Base-by-base conservation (phyloP, 345 rosid genomes). In the Jatropha curcas region DNA sequence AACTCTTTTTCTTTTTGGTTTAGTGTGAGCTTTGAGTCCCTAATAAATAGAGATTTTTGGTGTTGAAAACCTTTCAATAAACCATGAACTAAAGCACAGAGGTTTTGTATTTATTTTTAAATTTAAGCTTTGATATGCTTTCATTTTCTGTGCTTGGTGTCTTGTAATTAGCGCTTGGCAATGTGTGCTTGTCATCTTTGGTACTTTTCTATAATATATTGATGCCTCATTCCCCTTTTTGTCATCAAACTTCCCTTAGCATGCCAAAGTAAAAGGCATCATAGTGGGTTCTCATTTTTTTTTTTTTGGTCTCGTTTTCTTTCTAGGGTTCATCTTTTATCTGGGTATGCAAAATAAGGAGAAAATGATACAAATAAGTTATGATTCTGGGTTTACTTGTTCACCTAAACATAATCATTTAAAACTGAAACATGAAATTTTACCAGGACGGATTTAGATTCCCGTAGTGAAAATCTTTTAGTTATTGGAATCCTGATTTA, bases 81-180 rank as follows among this genome's bases (percentile, higher is more conserved):
- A 77, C 65, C 17, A 53, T 74, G 76, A n/a, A 61, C 45, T 37
- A 57, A 72, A 39, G 53, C 43, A 67, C 8, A 30, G 14, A 60
- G 4, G 45, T 37, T 60, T 55, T 74, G 12, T 50, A 57, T 61
- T 76, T 65, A 48, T 55, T 59, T 61, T 57, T 62, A 25, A 56
- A 70, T 73, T 41, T 37, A 79, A 72, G 72, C 39, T 43, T 25
- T 76, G 77, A 65, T 41, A 57, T 72, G 22, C 61, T 69, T 69
- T 13, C 19, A 12, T 34, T 37, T 59, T 76, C 53, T 1, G 9
- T 27, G 20, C 10, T 35, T 33, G 27, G 39, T 19, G 48, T 50
- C 57, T 59, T 35, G 5, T 65, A 53, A 53, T 4, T n/a, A n/a
- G n/a, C n/a, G n/a, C n/a, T n/a, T 20, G 27, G n/a, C 43, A 5